A percentile compares a stretch with the other conserved stretches of the same genome.
Evolutionary conservation across 495 filamentous ascomycete species (phyloP).

Genomic region (Peziza echinospora): DNA sequence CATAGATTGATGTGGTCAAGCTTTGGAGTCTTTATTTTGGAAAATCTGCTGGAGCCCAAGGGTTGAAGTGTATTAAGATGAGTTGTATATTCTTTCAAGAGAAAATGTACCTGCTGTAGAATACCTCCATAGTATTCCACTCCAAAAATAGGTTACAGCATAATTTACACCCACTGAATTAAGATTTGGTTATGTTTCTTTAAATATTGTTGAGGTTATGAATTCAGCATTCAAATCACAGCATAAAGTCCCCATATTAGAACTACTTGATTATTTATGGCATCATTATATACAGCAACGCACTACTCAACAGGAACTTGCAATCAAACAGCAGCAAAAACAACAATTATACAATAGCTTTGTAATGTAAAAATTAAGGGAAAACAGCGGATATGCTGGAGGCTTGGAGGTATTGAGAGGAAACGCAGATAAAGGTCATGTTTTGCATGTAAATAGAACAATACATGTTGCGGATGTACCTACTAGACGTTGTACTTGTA

Average conservation of each 20-base stretch:
- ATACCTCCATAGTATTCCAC: neutral
- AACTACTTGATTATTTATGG: neutral
- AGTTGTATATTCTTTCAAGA: neutral
- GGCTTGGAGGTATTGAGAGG: neutral
- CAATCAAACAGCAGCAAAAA: neutral
- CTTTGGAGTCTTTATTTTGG: neutral
- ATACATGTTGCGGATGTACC: neutral
- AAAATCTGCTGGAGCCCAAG: neutral
- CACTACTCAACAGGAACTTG: neutral
- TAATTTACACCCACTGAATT: neutral
- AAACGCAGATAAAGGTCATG: neutral
- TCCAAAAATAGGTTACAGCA: neutral
- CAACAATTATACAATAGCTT: neutral
- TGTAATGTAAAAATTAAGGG: neutral
- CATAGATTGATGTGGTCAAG: neutral
- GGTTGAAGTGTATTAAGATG: neutral
- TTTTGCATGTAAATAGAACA: neutral
- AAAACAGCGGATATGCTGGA: neutral
- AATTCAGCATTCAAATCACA: neutral
- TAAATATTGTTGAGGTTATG: neutral
- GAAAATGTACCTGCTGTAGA: neutral
- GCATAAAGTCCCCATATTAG: neutral
- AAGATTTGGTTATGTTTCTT: conserved; percentile 1
- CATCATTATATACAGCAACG: neutral
- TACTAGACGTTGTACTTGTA: neutral